Evolutionary conservation across 139 green algal genomes (phyloP).

Genomic region (Yamagishiella unicocca): DNA sequence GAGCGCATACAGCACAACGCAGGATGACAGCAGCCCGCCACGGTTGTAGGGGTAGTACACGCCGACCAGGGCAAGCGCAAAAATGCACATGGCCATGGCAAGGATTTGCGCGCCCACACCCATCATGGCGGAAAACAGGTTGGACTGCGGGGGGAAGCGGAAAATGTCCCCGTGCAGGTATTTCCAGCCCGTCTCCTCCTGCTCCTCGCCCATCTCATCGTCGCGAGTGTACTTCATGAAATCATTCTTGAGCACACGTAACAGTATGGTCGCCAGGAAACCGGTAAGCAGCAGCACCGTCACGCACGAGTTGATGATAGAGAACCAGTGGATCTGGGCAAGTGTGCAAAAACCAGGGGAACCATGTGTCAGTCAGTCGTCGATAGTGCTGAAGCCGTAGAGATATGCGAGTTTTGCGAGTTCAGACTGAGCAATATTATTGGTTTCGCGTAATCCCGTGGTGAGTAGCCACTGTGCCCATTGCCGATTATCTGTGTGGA

Average conservation of each 20-base stretch:
- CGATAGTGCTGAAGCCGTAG: not conserved
- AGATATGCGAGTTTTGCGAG: too few relatives aligned
- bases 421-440: too few relatives aligned
- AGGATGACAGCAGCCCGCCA: conserved; percentile 86
- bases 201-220: conserved; percentile 66
- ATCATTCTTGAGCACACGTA: conserved; percentile 95
- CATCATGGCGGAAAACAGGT: conserved; percentile 89
- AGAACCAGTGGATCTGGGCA: conserved; percentile 96
- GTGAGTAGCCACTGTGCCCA: too few relatives aligned
- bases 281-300: conserved; percentile 96
- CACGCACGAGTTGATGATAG: conserved; percentile 97
- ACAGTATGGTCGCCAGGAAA: conserved; percentile 96
- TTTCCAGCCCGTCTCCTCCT: conserved; percentile 88
- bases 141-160: conserved; percentile 83
- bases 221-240: conserved; percentile 89
- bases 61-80: conserved; percentile 87
- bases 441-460: too few relatives aligned
- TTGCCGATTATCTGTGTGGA: too few relatives aligned
- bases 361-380: not conserved
- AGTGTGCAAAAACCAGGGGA: not conserved
- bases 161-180: conserved; percentile 98
- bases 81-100: conserved; percentile 85
- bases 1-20: conserved; percentile 93
- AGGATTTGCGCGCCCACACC: conserved; percentile 87
- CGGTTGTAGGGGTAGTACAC: conserved; percentile 97